Base-by-base conservation (phyloP, 176 grass and related monocot species). In the Thalia dealbata region DNA sequence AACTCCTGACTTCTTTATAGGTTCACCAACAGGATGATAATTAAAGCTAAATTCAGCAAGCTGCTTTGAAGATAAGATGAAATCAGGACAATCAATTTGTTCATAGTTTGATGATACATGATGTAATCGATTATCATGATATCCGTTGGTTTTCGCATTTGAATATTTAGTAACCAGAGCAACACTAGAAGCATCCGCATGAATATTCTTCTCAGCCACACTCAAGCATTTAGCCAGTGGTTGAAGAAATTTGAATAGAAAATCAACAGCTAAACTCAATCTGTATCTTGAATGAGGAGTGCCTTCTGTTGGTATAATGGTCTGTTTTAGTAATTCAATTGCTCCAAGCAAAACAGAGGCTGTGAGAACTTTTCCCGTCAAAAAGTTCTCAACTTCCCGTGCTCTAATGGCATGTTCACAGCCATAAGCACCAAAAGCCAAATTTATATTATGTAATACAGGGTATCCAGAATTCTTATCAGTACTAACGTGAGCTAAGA, bases 381-480 rank as follows among this genome's bases (percentile, higher is more conserved):
- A 50, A 60, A 89, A 91, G 6, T 83, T 79, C 77, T 96, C 92
- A 81, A 91, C 88, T 42, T 89, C 81, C 56, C 74, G 75, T 78
- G 84, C 86, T 28, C 88, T 91, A 42, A 83, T 80, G 13, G 88
- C 84, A 45, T 96, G 92, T 26, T 85, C 62, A 6, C 59, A 58
- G 44, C 88, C 92, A 29, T 79, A 96, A 16, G 92, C 88, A 15
- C 92, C 92, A 9, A 91, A 96, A 2, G 88, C 84, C 21, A 96
- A 82, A 26, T 78, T 69, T 67, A 91, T 30, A 74, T 89, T 79
- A 79, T 89, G 74, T 60, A 91, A 67, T 28, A 85, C 15, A 69
- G 73, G 56, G 44, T 68, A 48, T 5, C 78, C 88, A 46, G 81
- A 82, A 50, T 78, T 54, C 41, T 71, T 74, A 74, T 81, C 77